Evolutionary conservation across 768 basidiomycete species (phyloP), one percentile per base, ranked within the genome.

Genomic region (Kwoniella europaea): DNA sequence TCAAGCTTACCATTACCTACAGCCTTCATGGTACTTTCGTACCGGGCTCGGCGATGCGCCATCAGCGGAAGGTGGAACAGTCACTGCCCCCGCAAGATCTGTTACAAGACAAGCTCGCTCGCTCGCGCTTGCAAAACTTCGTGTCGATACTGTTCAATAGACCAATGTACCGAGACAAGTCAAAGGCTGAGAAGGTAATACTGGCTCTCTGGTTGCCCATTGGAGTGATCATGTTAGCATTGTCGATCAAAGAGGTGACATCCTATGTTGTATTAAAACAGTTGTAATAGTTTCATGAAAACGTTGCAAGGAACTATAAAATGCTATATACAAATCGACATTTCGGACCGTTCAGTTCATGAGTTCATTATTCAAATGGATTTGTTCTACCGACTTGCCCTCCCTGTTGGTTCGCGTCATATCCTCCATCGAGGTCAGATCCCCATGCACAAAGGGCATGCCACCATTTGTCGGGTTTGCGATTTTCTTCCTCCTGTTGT

Each of bases 361-460:
- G 10, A n/a, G 42, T 41, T 20, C 52, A n/a, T 63, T 60, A 83
- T 62, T 83, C 82, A 65, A 83, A 80, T 1, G 82, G 82, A 70
- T 83, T 83, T 54, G 82, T 83, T 60, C 80, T 68, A 27, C 82
- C 82, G 2, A 80, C 82, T 69, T 83, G 76, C 41, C 63, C 43
- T 41, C 75, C 71, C 53, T 66, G 67, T 62, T 65, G 76, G 12
- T 82, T 77, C 35, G 81, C 77, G 15, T 67, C 75, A 35, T 76
- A 75, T 3, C 81, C 81, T 24, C 80, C 81, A 65, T 83, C 82
- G 54, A 83, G 61, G 66, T 83, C 82, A 20, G 65, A 56, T 7
- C 82, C 82, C 82, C 82, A 83, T 9, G 82, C 76, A 61, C 82
- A 83, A 6, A 83, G 67, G 22, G 82, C 81, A 75, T 82, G 77